Percentiles rank a stretch among this genome's conserved stretches.
Conservation (phyloP, 208 protist species). For the Trypanosoma cruzi region DNA sequence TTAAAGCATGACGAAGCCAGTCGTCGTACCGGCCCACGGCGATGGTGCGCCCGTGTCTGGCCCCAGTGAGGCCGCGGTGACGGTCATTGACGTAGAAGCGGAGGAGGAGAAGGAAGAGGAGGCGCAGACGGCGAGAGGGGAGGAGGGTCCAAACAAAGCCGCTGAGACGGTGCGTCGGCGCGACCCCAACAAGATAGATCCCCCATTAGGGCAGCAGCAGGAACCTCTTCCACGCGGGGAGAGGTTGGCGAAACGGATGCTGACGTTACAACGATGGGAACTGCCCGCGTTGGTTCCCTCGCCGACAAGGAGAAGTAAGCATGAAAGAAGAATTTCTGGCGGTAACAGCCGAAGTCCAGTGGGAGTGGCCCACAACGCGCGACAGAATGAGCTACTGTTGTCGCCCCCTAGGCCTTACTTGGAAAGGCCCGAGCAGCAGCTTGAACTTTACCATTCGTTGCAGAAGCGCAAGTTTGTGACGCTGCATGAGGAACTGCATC, state of each 20-base stretch:
- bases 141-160: neutral
- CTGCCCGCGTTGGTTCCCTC: neutral
- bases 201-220: neutral
- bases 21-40: neutral
- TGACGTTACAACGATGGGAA: neutral
- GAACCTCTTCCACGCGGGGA: neutral
- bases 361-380: neutral
- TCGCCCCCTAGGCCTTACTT: conserved; percentile 12
- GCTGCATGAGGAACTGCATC: conserved; percentile 66
- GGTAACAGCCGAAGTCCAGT: neutral
- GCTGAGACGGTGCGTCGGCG: neutral
- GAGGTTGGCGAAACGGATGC: neutral
- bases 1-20: conserved; percentile 4
- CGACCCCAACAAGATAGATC: neutral
- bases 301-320: neutral
- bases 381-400: no score
- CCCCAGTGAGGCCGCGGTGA: neutral
- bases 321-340: neutral
- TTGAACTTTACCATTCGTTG: conserved; percentile 49
- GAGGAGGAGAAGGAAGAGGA: neutral
- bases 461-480: conserved; percentile 60
- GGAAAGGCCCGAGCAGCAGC: conserved; percentile 18
- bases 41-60: neutral
- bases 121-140: neutral
- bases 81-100: conserved; percentile 1